Conservation (phyloP, 2,329 filamentous ascomycete genomes). For the Elsinoe australis region DNA sequence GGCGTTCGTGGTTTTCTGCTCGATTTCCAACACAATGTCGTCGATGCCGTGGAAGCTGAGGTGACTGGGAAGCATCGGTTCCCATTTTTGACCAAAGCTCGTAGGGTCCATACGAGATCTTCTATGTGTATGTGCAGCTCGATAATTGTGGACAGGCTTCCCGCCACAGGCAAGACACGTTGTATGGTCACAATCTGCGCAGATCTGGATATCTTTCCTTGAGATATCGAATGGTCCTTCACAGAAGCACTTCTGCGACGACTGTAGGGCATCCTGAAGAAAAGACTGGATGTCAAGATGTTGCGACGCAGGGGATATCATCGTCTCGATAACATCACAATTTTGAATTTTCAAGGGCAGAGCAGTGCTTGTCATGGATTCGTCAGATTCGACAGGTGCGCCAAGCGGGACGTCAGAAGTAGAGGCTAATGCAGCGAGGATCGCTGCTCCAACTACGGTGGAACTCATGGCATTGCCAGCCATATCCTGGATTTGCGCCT, state of each 20-base stretch:
- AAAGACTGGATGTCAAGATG: neutral
- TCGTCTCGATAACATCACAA: too few relatives aligned
- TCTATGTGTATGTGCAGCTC: conserved; percentile 7
- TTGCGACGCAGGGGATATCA: neutral
- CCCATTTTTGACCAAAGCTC: conserved; percentile 40
- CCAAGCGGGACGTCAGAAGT: conserved; percentile 18
- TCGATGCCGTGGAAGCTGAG: conserved; percentile 32
- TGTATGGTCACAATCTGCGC: conserved; percentile 47
- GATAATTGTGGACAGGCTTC: conserved; percentile 47
- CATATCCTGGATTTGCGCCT: conserved; percentile 55
- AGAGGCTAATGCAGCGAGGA: conserved; percentile 52
- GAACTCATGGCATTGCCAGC: conserved; percentile 75
- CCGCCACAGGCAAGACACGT: conserved; percentile 48
- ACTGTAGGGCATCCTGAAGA: conserved; percentile 4
- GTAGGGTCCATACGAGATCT: conserved; percentile 33
- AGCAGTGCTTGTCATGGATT: too few relatives aligned
- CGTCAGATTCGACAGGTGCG: neutral
- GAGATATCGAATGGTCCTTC: conserved; percentile 43
- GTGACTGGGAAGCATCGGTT: conserved; percentile 37
- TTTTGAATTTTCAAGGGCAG: too few relatives aligned
- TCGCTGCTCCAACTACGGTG: conserved; percentile 59
- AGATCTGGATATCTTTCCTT: conserved; percentile 38
- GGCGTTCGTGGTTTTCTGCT: neutral
- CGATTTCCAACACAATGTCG: neutral
- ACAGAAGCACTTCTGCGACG: conserved; percentile 44